Evolutionary conservation across 2,329 filamentous ascomycete species (phyloP), one percentile per base, ranked within the genome.

Genomic region (Ramularia endophylla): DNA sequence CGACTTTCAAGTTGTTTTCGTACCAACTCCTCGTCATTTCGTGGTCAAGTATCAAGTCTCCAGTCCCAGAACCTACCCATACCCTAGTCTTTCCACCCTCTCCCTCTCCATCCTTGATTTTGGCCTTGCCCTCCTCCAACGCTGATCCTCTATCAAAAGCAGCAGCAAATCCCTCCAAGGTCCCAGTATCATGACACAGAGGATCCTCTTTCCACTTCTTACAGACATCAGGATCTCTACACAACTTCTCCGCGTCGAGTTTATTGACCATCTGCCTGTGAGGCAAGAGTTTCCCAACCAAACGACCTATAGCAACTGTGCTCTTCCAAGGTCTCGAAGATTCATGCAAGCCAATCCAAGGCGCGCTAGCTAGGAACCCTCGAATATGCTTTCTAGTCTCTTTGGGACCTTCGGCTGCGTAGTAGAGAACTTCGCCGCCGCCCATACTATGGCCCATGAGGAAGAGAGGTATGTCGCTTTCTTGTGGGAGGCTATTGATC

Each of bases 391-490:
- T 61, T 30, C 78, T 72, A 9, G 86, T 61, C 12, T 77, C 73
- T 31, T 53, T 50, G 4, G 67, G 71, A 15, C 66, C 70, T 32
- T 58, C 58, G 20, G 65, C 63, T 46, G 67, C 68, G 53, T 78
- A 81, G 31, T 77, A 80, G 7, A 94, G 68, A 5, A 81, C 76
- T 64, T 94, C 76, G 17, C 80, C 86, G 44, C 89, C 89, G 51
- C 89, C 89, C 87, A 95, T 95, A 16, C 83, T 88, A 65, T 95
- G 87, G 39, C 89, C 89, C 70, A 92, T 80, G 15, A 95, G 73
- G 65, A 95, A 95, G 12, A 94, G 59, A 0, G 87, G 87, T 2
- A 65, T 47, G 8, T 44, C 31, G 7, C 18, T 8, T 13, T 53
- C 54, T 6, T 38, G 28, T 12, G 33, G 33, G 9, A 46, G 20